Base-by-base conservation (phyloP, 75 land plant genomes). In the Gnetum montanum region DNA sequence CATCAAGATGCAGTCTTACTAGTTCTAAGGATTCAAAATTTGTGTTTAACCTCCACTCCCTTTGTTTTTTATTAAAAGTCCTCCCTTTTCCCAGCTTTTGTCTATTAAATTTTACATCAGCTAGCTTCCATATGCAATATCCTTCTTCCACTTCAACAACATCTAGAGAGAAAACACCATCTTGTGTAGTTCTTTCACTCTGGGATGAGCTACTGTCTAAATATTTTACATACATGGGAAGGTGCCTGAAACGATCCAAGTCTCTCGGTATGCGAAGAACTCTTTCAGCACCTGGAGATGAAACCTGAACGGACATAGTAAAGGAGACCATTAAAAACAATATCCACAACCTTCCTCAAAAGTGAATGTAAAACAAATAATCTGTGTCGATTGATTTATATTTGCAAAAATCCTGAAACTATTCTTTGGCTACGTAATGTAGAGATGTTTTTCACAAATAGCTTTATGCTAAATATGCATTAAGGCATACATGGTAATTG, bases 271-370 rank as follows among this genome's bases (percentile, higher is more conserved):
- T 52, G 28, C 73, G 60, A 30, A 95, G 70, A 6, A 95, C 74
- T 31, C 99, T 81, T 63, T 95, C 98, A 38, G 88, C 80, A 44
- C 99, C 99, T 22, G 99, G 91, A 49, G 96, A 89, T 47, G 99
- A 95, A 10, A 95, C 99, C 99, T 94, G 53, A 18, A 43, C 19
- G 40, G 16, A 52, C n/a, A n/a, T n/a, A n/a, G n/a, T 25, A 48
- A 48, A 12, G 50, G 27, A n/a, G n/a, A n/a, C n/a, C n/a, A n/a
- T n/a, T n/a, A n/a, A n/a, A n/a, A n/a, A n/a, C n/a, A n/a, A n/a
- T n/a, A n/a, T n/a, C n/a, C n/a, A n/a, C n/a, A n/a, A n/a, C n/a
- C n/a, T n/a, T n/a, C n/a, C n/a, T n/a, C n/a, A n/a, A n/a, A n/a
- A n/a, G n/a, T n/a, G n/a, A n/a, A n/a, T n/a, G n/a, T n/a, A n/a